phyloP scores from a whole-genome alignment of 345 rosid genomes.

The Triadica sebifera region DNA sequence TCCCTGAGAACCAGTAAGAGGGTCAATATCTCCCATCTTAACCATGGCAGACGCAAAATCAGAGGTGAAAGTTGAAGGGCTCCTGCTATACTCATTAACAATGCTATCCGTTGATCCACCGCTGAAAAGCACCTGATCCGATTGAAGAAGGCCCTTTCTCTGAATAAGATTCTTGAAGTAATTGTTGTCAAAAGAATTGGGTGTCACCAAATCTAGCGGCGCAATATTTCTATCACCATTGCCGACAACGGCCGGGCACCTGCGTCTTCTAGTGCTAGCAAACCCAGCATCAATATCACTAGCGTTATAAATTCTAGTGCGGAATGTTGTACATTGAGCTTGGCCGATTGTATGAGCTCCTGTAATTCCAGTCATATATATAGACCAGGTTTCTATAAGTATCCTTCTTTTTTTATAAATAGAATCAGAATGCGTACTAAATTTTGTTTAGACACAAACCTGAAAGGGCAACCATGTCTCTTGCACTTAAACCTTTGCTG shows the following conservation, averaged over 20 bases:
- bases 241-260: background rate
- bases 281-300: slow-evolving; percentile 8
- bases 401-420: no score
- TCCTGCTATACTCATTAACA: background rate
- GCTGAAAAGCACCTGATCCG: slow-evolving; percentile 7
- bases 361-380: background rate
- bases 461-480: slow-evolving; percentile 18
- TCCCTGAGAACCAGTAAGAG: slow-evolving; percentile 3
- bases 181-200: slow-evolving; percentile 13
- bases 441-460: background rate
- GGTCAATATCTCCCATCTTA: slow-evolving; percentile 14
- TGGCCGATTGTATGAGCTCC: slow-evolving; percentile 13
- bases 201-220: slow-evolving; percentile 9
- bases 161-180: slow-evolving; percentile 14
- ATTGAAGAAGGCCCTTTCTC: slow-evolving; percentile 12
- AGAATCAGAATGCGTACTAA: no score
- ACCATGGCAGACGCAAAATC: slow-evolving; percentile 14
- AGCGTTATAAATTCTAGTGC: slow-evolving; percentile 7
- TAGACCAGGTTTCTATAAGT: no score
- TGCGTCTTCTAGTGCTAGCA: slow-evolving; percentile 6
- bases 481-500: background rate
- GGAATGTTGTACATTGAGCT: slow-evolving; percentile 5
- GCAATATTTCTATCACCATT: background rate
- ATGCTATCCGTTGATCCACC: slow-evolving; percentile 7
- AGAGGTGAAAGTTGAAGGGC: slow-evolving; percentile 1